phyloP scores from a whole-genome alignment of 805 yeast species.

The Pichia insulana region DNA sequence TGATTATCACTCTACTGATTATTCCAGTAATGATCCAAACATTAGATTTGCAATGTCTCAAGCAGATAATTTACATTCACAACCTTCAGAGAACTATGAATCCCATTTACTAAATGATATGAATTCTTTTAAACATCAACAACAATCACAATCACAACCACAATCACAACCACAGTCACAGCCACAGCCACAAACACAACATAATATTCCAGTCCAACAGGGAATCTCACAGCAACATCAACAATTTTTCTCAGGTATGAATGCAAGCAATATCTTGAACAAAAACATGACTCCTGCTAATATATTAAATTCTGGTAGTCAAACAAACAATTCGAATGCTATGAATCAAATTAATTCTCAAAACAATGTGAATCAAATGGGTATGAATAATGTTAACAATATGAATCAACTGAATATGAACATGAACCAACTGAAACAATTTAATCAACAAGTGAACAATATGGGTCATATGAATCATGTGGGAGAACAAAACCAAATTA shows the following conservation, averaged over 20 bases:
- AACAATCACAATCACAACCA: neutral
- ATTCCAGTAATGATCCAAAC: too few species aligned
- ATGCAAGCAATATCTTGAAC: neutral
- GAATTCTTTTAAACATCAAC: neutral
- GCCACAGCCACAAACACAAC: conserved; percentile 1
- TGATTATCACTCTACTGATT: too few species aligned
- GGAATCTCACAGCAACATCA: conserved; percentile 8
- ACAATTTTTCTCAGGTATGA: neutral
- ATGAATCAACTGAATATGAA: neutral
- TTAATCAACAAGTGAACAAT: conserved; percentile 3
- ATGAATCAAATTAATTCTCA: neutral
- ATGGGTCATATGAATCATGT: conserved; percentile 8
- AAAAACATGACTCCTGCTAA: neutral
- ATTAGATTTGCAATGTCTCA: too few species aligned
- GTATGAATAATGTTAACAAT: neutral
- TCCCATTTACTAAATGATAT: neutral
- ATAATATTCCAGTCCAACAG: neutral
- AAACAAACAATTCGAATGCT: neutral
- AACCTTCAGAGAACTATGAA: too few species aligned
- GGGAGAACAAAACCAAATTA: neutral
- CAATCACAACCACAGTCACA: neutral
- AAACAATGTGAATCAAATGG: conserved; percentile 1
- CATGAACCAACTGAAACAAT: too few species aligned
- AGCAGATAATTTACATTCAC: too few species aligned
- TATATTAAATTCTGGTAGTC: too few species aligned